A percentile compares a stretch with the other conserved stretches of the same genome.
phyloP scores from a whole-genome alignment of 192 early-diverging fungal genomes.

The Jimgerdemannia flammicorona region DNA sequence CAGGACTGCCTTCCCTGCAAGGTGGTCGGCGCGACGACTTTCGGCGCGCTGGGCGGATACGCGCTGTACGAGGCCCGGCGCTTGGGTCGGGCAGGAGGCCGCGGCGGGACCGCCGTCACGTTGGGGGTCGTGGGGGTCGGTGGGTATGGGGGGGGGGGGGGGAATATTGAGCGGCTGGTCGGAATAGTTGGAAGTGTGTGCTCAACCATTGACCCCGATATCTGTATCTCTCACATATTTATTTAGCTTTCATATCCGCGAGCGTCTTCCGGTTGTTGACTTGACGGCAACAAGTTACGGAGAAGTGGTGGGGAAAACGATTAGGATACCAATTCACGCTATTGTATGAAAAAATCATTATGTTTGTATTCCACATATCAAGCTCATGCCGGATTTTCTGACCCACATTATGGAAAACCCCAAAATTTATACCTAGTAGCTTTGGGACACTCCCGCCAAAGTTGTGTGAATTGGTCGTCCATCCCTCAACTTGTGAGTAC shows the following conservation, averaged over 20 bases:
- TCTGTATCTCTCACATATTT: background rate
- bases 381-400: no score
- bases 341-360: no score
- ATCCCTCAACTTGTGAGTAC: no score
- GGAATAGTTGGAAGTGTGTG: background rate
- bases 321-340: no score
- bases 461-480: no score
- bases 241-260: background rate
- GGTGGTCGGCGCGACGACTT: slow-evolving; percentile 25
- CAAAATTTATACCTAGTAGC: no score
- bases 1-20: slow-evolving; percentile 35
- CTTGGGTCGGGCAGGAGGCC: slow-evolving; percentile 15
- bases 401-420: no score
- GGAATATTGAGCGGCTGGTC: background rate
- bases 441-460: no score
- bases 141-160: background rate
- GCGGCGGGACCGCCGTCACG: slow-evolving; percentile 17
- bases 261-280: background rate
- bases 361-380: no score
- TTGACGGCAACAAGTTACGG: background rate
- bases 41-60: slow-evolving; percentile 25
- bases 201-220: background rate
- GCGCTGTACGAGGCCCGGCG: slow-evolving; percentile 19
- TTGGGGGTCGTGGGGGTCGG: slow-evolving; percentile 25
- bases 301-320: no score